Conservation (phyloP, 805 yeast genomes). For the Suhomyces vadensis region DNA sequence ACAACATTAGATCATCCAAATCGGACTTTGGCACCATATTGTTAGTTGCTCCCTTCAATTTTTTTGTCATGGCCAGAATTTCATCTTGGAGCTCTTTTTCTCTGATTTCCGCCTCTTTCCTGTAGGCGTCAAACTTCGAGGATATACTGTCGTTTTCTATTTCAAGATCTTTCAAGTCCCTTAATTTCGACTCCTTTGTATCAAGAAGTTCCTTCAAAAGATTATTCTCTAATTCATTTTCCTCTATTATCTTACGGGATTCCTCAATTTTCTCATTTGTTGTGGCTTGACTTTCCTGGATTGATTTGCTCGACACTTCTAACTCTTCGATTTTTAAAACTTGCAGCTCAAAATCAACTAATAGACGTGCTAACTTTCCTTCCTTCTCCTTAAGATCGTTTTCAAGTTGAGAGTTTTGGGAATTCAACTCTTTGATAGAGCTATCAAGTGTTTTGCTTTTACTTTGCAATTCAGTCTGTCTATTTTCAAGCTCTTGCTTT, state of each 20-base stretch:
- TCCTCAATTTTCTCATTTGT: not conserved
- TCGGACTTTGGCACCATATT: constrained; percentile 50
- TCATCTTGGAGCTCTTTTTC: constrained; percentile 6
- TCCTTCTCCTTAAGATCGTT: constrained; percentile 1
- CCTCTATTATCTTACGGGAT: not conserved
- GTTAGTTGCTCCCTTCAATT: constrained; percentile 15
- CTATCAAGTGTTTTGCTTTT: not conserved
- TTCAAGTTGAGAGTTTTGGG: not conserved
- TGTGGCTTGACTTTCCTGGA: not conserved
- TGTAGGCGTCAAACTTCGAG: not conserved
- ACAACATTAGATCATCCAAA: constrained; percentile 71
- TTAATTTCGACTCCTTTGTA: not conserved
- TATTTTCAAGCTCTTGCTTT: not conserved
- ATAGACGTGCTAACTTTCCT: not conserved
- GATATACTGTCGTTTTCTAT: too few relatives aligned
- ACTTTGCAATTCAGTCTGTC: not conserved
- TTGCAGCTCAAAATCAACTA: not conserved
- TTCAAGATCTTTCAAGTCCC: not conserved
- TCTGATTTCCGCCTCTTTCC: constrained; percentile 3
- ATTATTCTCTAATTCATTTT: not conserved
- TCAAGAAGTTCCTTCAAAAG: not conserved
- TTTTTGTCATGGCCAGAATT: constrained; percentile 10
- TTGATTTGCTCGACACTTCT: not conserved
- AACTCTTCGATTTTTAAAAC: not conserved
- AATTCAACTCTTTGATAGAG: not conserved